These are phyloP conservation scores for Colletotrichum ledebouriae DNA, from an alignment of 2,329 filamentous ascomycete species.

Conservation along the genomic window DNA sequence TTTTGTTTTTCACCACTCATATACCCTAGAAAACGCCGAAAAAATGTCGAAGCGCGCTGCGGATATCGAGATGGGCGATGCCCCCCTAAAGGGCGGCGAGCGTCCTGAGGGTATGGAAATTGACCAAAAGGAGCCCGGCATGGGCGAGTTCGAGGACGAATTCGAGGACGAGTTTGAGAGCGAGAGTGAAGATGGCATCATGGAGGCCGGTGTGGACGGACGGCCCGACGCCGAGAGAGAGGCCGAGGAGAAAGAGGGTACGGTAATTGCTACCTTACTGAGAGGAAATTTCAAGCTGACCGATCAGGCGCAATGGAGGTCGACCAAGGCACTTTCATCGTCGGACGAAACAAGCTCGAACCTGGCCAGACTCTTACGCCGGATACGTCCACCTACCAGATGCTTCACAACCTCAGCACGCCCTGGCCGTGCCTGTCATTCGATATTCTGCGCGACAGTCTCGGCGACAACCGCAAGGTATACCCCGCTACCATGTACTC, in stretches of 20 bases:
- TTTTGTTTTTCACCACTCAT: neutral
- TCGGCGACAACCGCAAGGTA: slow-evolving; percentile 91
- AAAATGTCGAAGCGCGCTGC: slow-evolving; percentile 73
- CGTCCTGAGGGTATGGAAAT: slow-evolving; percentile 76
- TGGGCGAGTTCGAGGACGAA: slow-evolving; percentile 93
- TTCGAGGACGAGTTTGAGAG: slow-evolving; percentile 93
- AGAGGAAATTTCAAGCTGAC: slow-evolving; percentile 15
- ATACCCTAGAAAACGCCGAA: neutral
- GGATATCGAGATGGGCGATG: slow-evolving; percentile 60
- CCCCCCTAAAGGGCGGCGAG: slow-evolving; percentile 71
- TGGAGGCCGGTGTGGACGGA: slow-evolving; percentile 95
- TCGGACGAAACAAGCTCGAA: slow-evolving; percentile 91
- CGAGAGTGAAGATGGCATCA: slow-evolving; percentile 89
- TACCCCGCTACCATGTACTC: slow-evolving; percentile 97
- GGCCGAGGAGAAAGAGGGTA: slow-evolving; percentile 84
- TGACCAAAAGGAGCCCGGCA: slow-evolving; percentile 66
- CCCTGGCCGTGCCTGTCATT: slow-evolving; percentile 98
- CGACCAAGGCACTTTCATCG: slow-evolving; percentile 95
- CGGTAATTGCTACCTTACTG: slow-evolving; percentile 22
- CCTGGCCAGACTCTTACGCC: slow-evolving; percentile 92
- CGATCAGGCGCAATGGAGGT: slow-evolving; percentile 84
- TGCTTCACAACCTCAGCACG: slow-evolving; percentile 94
- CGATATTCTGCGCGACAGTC: slow-evolving; percentile 86
- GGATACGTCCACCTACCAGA: slow-evolving; percentile 95
- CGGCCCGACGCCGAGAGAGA: slow-evolving; percentile 92